A percentile compares a stretch with the other conserved stretches of the same genome.
phyloP scores from a whole-genome alignment of 148 eudicot genomes.

The Fagopyrum tataricum region DNA sequence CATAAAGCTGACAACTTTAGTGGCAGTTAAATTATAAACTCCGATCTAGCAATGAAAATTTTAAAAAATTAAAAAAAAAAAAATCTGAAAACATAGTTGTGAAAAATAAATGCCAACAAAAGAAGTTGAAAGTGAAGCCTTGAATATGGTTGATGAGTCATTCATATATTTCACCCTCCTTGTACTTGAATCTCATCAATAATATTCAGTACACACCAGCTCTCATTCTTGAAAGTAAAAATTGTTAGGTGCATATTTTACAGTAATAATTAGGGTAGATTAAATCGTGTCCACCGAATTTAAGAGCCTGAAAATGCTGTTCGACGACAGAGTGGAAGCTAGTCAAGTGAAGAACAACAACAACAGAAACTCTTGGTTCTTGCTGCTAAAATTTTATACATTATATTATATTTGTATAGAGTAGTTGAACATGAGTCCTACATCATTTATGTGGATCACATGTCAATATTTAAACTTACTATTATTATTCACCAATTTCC shows the following conservation, averaged over 20 bases:
- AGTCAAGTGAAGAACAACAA: neutral
- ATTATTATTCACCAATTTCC: neutral
- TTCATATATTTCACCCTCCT: neutral
- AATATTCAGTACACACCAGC: neutral
- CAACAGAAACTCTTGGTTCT: neutral
- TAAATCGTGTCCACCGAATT: neutral
- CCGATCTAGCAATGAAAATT: neutral
- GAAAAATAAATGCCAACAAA: conserved; percentile 1
- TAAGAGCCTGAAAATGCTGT: neutral
- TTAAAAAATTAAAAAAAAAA: neutral
- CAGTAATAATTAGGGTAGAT: neutral
- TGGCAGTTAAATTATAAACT: too few species aligned
- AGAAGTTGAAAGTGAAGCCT: neutral
- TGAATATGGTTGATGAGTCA: conserved; percentile 5
- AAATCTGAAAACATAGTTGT: too few species aligned
- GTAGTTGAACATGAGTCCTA: conserved; percentile 4
- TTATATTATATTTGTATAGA: neutral
- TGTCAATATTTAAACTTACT: neutral
- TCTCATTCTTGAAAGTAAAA: neutral
- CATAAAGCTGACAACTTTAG: neutral
- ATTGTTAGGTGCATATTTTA: neutral
- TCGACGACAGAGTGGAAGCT: neutral
- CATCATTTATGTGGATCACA: conserved; percentile 8
- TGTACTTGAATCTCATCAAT: neutral
- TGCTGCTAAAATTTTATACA: neutral